phyloP scores from a whole-genome alignment of 73 alveolate genomes.

The Tetrahymena thermophila region DNA sequence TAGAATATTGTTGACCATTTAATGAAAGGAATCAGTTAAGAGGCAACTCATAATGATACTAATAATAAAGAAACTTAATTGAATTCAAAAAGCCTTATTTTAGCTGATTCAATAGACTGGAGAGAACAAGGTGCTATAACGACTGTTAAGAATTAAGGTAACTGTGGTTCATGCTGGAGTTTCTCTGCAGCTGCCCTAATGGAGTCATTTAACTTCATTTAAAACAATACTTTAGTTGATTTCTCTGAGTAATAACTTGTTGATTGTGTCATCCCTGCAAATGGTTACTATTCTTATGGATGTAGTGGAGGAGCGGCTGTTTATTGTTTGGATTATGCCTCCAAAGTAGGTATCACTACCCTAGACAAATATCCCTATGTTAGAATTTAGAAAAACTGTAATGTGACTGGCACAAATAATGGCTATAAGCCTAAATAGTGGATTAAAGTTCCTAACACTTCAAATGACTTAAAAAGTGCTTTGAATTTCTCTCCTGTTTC shows the following conservation, averaged over 20 bases:
- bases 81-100: neutral
- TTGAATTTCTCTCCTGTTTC: neutral
- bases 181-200: slow-evolving; percentile 72
- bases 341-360: slow-evolving; percentile 14
- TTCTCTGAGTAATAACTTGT: slow-evolving; percentile 61
- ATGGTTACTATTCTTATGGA: slow-evolving; percentile 33
- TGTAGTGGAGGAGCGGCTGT: slow-evolving; percentile 37
- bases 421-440: neutral
- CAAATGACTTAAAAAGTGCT: neutral
- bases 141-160: slow-evolving; percentile 70
- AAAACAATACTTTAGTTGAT: neutral
- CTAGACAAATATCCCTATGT: slow-evolving; percentile 28
- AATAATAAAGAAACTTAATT: neutral
- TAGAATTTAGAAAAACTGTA: slow-evolving; percentile 11
- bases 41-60: too few relatives aligned
- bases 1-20: neutral
- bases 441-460: neutral
- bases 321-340: slow-evolving; percentile 11
- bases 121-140: slow-evolving; percentile 39
- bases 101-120: slow-evolving; percentile 41
- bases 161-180: slow-evolving; percentile 85
- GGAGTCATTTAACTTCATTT: slow-evolving; percentile 54
- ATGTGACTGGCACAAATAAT: neutral
- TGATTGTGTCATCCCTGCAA: slow-evolving; percentile 61
- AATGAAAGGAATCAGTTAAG: too few relatives aligned